Base-by-base conservation (phyloP, 2,329 filamentous ascomycete species). In the Macrophomina tecta region DNA sequence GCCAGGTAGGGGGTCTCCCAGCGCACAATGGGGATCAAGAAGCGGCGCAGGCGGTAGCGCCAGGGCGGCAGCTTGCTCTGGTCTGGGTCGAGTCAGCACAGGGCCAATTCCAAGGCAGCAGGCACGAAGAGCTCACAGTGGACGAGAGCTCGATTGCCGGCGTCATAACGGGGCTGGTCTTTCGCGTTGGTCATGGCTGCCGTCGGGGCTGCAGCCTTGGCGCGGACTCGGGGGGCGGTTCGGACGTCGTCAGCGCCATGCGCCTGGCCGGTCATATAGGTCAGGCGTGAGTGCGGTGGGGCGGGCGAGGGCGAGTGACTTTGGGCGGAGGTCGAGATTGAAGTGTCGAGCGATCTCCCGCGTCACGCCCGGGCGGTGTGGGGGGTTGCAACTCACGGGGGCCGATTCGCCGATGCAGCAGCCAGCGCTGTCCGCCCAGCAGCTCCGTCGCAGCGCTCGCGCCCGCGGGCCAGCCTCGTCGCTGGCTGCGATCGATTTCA, bases 1-100 rank as follows among this genome's bases (percentile, higher is more conserved):
- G 94, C 94, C 18, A 99, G 89, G 79, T 97, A 95, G 1, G 94
- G 94, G 36, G 95, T 99, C 82, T 99, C 95, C 90, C 90, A 94
- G 77, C 95, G 90, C 66, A 98, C 89, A 67, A 98, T 85, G 69
- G 94, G 94, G 68, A 99, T 89, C 67, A 94, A 84, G 72, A 83
- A 84, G 78, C 97, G 90, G 77, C 95, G 92, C 72, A 97, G 81
- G 69, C 84, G 82, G 82, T 97, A 97, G 73, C 95, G 90, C 95
- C 95, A 98, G 85, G 80, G 80, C 65, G 95, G 94, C 67, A 99
- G 88, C 71, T 89, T 89, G 77, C 89, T 87, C 75, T 91, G 93
- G 81, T 97, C 93, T 97, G 75, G 69, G 68, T 34, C 28, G 32
- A 40, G 58, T 64, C 61, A 67, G 62, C 45, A 5, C 11, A 52